phyloP scores from a whole-genome alignment of 2,329 filamentous ascomycete genomes.

The Pseudocercospora eumusae region DNA sequence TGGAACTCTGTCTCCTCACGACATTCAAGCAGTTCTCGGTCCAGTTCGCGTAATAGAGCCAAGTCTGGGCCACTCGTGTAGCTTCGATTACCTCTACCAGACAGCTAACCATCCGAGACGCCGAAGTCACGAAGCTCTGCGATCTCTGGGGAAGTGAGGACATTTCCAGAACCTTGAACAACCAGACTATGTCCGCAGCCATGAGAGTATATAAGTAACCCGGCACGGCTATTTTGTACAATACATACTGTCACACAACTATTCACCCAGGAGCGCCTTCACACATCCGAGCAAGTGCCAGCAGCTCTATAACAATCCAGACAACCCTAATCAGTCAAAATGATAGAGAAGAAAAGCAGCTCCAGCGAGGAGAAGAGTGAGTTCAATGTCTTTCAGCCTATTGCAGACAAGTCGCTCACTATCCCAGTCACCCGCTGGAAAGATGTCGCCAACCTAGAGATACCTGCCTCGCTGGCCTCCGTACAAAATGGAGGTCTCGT shows the following conservation, averaged over 20 bases:
- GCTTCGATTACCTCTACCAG: not conserved
- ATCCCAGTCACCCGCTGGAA: slow-evolving; percentile 2
- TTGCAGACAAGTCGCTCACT: not conserved
- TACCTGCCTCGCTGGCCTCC: not conserved
- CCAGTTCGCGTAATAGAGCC: not conserved
- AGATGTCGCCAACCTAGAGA: not conserved
- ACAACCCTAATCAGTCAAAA: not conserved
- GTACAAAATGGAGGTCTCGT: slow-evolving; percentile 3
- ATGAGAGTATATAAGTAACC: not conserved
- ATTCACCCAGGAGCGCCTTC: too few relatives aligned
- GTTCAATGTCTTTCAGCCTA: not conserved
- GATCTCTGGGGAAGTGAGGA: not conserved
- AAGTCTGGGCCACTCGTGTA: not conserved
- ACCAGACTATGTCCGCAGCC: not conserved
- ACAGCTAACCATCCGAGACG: not conserved
- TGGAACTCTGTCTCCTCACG: not conserved
- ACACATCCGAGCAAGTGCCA: not conserved
- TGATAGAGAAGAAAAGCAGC: not conserved
- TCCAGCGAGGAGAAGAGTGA: not conserved
- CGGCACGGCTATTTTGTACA: too few relatives aligned
- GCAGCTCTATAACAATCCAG: not conserved
- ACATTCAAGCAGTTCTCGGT: not conserved
- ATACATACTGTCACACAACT: too few relatives aligned
- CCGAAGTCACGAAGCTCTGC: not conserved
- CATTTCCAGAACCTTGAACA: not conserved